Conservation (phyloP, 2,329 filamentous ascomycete genomes). For the Hyphodiscus sp. region DNA sequence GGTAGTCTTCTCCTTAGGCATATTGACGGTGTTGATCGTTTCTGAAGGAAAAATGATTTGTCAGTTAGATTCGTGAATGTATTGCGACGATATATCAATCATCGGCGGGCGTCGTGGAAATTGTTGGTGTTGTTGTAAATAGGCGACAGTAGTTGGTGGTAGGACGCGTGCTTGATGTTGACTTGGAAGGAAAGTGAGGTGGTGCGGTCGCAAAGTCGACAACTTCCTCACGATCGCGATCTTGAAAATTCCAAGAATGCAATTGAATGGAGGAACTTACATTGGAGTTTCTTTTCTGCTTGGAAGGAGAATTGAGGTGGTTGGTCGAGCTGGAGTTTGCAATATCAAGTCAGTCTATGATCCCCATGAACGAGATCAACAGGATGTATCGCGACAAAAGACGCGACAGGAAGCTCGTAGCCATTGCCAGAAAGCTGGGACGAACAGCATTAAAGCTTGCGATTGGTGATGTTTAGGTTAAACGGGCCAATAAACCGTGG, state of each 20-base stretch:
- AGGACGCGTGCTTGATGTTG: conserved; percentile 5
- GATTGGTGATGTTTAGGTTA: conserved; percentile 3
- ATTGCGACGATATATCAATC: neutral
- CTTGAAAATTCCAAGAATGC: conserved; percentile 7
- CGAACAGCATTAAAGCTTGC: conserved; percentile 7
- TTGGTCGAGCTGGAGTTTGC: conserved; percentile 17
- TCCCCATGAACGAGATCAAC: conserved; percentile 14
- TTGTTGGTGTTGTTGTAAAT: neutral
- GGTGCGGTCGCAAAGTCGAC: conserved; percentile 22
- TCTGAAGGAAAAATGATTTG: conserved; percentile 11
- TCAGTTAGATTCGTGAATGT: neutral
- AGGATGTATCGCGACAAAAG: conserved; percentile 13
- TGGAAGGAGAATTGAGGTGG: conserved; percentile 3
- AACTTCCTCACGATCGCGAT: conserved; percentile 15
- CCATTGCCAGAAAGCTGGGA: neutral
- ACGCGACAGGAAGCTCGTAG: conserved; percentile 18
- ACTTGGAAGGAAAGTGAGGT: conserved; percentile 4
- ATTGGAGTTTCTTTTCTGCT: conserved; percentile 5
- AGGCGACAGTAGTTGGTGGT: neutral
- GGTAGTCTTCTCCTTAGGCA: conserved; percentile 62
- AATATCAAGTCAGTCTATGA: conserved; percentile 11
- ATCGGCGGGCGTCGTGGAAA: neutral
- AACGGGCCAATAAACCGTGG: neutral
- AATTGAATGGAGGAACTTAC: conserved; percentile 16
- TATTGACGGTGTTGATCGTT: conserved; percentile 34